Evolutionary conservation across 2,329 filamentous ascomycete genomes (phyloP).

Genomic region (Pyricularia pennisetigena): DNA sequence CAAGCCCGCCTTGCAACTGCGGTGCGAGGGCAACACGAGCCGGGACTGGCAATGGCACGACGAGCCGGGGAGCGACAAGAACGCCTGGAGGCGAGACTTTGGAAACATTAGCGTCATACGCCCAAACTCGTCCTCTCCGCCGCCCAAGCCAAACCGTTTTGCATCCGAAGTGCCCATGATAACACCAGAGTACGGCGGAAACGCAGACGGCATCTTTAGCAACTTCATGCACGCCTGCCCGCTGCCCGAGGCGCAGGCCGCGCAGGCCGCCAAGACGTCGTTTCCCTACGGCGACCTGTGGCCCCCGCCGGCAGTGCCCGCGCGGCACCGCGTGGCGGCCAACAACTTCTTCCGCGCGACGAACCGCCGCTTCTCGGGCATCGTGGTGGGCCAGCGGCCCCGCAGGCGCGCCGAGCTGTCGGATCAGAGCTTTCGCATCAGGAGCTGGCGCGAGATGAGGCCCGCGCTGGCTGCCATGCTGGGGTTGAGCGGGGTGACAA

Average conservation of each 20-base stretch:
- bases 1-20: constrained; percentile 55
- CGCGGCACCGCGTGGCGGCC: constrained; percentile 39
- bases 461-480: not conserved
- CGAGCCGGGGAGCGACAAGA: not conserved
- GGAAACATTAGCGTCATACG: not conserved
- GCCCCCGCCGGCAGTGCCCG: constrained; percentile 66
- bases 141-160: constrained; percentile 24
- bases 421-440: constrained; percentile 61
- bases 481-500: not conserved
- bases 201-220: constrained; percentile 45
- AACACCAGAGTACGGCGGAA: constrained; percentile 12
- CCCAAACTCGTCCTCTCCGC: not conserved
- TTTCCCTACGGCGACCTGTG: constrained; percentile 52
- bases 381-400: constrained; percentile 7
- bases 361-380: constrained; percentile 3
- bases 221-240: constrained; percentile 58
- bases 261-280: constrained; percentile 16
- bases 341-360: constrained; percentile 12
- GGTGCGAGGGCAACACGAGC: constrained; percentile 24
- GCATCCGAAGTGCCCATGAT: constrained; percentile 43
- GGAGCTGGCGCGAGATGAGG: constrained; percentile 65
- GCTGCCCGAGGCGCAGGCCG: constrained; percentile 24
- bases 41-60: not conserved
- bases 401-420: constrained; percentile 49
- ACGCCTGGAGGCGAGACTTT: not conserved